Base-by-base conservation (phyloP, 441 rosid species). In the Breynia disticha region DNA sequence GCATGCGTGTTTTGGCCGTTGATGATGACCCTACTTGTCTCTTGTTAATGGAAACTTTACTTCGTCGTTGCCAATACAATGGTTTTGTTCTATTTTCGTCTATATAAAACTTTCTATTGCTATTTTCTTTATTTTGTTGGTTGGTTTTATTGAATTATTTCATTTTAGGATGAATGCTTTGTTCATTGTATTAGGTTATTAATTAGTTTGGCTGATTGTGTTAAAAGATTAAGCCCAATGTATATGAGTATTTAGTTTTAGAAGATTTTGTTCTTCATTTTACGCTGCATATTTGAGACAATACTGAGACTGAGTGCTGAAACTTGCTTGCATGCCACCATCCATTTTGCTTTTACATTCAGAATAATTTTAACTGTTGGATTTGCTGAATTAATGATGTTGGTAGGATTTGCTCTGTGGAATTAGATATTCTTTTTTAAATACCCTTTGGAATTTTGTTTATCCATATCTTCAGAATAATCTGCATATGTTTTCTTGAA, bases 1-100 rank as follows among this genome's bases (percentile, higher is more conserved):
- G 97, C 19, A 79, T 91, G 90, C 76, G 97, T 56, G 91, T 91
- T 68, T 78, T 91, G 69, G 97, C 97, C n/a, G 95, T 88, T 50
- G 98, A 91, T 46, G 95, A 91, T 50, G 95, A 88, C 67, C 89
- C 85, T 1, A 81, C 89, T 60, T 88, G 89, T 62, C 95, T 91
- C 45, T 65, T 67, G 19, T 53, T 88, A 59, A 70, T 93, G 24
- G 76, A 80, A 71, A 72, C 76, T 54, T 57, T 93, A 60, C 98
- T 93, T 67, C 81, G 81, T 55, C 68, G 62, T 45, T 93, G 96
- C 77, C 83, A 87, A 60, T 89, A 93, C 54, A 69, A 80, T 35
- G 97, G 90, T 93, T 51, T 59, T 56, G 22, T 39, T 46, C 49
- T n/a, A n/a, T n/a, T n/a, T n/a, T n/a, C n/a, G n/a, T 53, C 16